Base-by-base conservation (phyloP, 2,329 filamentous ascomycete genomes). In the Verticillium nubilum region DNA sequence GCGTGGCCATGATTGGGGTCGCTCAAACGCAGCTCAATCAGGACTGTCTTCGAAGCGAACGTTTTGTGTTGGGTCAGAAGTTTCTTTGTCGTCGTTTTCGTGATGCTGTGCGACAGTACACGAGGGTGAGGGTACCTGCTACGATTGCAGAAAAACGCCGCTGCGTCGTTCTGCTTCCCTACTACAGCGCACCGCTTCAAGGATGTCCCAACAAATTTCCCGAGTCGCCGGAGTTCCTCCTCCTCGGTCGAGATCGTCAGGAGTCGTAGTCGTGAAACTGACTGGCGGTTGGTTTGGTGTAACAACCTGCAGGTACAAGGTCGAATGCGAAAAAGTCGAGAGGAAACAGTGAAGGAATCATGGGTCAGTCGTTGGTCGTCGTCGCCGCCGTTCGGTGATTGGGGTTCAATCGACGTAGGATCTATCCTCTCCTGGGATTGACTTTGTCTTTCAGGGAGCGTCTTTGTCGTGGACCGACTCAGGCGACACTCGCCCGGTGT, bases 1-100 rank as follows among this genome's bases (percentile, higher is more conserved):
- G 71, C 56, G 69, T 68, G 58, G 72, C 66, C 73, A 76, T 74
- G 54, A 42, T 60, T 61, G 55, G 35, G 50, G 52, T 50, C 19
- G 42, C 37, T 58, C 56, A 50, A 19, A 50, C 6, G 42, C 19
- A 12, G 19, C 42, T 13, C 33, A 17, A 50, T 23, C 4, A 10
- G 19, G n/a, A 23, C 19, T 17, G 33, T 15, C 33, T 5, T 37
- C 33, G 42, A 4, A 50, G 10, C 6, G 19, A 50, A n/a, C 12
- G 31, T 42, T 31, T 31, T 19, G 35, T 50, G 19, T 25, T 23
- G 42, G 19, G 7, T n/a, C 42, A 7, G 10, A 23, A 23, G 9
- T 50, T 12, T 23, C 42, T 50, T 50, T 25, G 19, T 50, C 19
- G 42, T 50, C n/a, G 19, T 19, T 23, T 23, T 7, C 19, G 10